Evolutionary conservation across 331 rosid genomes (phyloP), one percentile per base, ranked within the genome.

Genomic region (Rhamnella rubrinervis): DNA sequence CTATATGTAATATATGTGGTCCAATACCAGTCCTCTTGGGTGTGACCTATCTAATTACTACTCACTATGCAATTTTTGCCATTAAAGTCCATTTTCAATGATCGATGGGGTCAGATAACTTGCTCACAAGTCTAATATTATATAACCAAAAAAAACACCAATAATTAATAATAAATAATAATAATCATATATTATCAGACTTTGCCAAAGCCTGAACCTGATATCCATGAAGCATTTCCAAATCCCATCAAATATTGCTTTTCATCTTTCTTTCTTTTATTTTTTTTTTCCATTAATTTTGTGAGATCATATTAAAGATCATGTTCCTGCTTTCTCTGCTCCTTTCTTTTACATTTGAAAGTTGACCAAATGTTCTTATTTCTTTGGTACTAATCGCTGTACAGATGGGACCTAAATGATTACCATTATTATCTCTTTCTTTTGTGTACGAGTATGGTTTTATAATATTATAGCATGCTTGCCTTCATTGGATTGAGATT

Each of bases 341-440:
- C 44, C 19, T 35, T 11, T 39, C 39, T 41, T 61, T 41, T 19
- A 26, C 17, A 20, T 65, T 16, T 20, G 59, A 6, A 63, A 44
- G 67, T 76, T 57, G 75, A 76, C 80, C 66, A 55, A 57, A 14
- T 14, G 61, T 11, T 44, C 14, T 14, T 44, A 8, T 9, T 44
- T 68, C 15, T 70, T 50, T 35, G 75, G 66, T 69, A 66, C 52
- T 59, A 68, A 70, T 56, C 61, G 75, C 75, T 62, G 67, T 16
- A 65, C 40, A 26, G 39, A 47, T 69, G 80, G 80, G 71, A 47
- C 55, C 75, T 35, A 19, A 76, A 69, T 76, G 62, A 76, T 76
- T 69, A 70, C 66, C 49, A 47, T 57, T 69, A 40, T 62, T 52
- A 55, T 41, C 55, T 63, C 55, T 52, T 23, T 37, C 44, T 10